Evolutionary conservation across 345 rosid genomes (phyloP).

Genomic region (Aquilaria malaccensis): DNA sequence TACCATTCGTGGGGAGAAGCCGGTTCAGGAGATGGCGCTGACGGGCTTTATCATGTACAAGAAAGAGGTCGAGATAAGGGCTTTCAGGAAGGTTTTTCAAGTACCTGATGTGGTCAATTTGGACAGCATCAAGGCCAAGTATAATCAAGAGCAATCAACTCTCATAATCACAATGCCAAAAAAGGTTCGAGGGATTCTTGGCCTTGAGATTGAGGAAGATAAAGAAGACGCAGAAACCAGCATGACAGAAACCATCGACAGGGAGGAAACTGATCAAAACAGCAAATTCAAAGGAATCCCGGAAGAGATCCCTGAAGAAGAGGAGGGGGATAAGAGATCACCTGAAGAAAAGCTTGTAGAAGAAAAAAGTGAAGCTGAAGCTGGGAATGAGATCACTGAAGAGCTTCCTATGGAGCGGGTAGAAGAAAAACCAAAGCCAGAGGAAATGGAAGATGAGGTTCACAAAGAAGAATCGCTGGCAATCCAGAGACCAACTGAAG

Average conservation of each 20-base stretch:
- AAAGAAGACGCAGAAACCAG: slow-evolving; percentile 17
- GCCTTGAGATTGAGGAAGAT: slow-evolving; percentile 48
- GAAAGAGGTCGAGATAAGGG: slow-evolving; percentile 48
- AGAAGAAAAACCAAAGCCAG: neutral
- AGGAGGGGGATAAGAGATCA: neutral
- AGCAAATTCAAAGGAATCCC: slow-evolving; percentile 5
- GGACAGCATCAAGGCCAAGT: slow-evolving; percentile 62
- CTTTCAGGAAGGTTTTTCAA: slow-evolving; percentile 46
- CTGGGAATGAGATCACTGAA: slow-evolving; percentile 10
- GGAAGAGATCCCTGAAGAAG: neutral
- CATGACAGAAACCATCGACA: no score
- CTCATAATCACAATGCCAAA: slow-evolving; percentile 66
- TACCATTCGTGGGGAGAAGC: slow-evolving; percentile 44
- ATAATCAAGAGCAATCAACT: slow-evolving; percentile 41
- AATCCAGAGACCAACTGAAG: neutral
- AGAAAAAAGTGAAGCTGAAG: slow-evolving; percentile 1
- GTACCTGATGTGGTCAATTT: slow-evolving; percentile 53
- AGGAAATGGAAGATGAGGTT: slow-evolving; percentile 8
- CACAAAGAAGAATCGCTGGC: slow-evolving; percentile 6
- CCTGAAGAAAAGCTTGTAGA: slow-evolving; percentile 7
- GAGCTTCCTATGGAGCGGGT: no score
- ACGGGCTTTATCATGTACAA: slow-evolving; percentile 52
- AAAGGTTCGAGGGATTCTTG: slow-evolving; percentile 43
- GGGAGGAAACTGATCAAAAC: no score
- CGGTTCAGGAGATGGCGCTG: slow-evolving; percentile 64